A percentile compares a stretch with the other conserved stretches of the same genome.
These are phyloP conservation scores for Fusarium secorum DNA, from an alignment of 2,329 filamentous ascomycete species.

Conservation along the genomic window DNA sequence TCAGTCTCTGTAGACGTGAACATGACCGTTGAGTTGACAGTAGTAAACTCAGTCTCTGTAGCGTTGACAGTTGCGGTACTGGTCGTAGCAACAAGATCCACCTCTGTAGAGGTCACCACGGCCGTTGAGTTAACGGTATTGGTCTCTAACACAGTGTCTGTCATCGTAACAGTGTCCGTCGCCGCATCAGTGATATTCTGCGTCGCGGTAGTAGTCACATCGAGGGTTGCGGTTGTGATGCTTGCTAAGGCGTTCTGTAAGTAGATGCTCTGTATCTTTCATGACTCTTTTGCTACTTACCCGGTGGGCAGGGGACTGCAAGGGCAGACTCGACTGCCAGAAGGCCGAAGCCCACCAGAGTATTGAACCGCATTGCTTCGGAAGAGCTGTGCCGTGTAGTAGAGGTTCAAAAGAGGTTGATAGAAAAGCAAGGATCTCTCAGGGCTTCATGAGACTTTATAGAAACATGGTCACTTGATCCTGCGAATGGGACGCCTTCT, in stretches of 20 bases:
- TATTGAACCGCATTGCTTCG: constrained; percentile 1
- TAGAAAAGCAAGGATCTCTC: neutral
- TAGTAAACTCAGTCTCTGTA: neutral
- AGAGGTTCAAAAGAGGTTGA: neutral
- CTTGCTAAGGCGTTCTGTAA: neutral
- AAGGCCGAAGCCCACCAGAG: constrained; percentile 7
- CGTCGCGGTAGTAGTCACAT: neutral
- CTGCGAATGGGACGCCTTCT: neutral
- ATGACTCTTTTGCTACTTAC: neutral
- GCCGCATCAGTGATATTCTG: neutral
- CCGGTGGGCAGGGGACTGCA: constrained; percentile 1
- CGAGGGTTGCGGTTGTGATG: neutral
- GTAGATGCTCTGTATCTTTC: neutral
- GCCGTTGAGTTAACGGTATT: neutral
- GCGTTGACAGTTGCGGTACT: neutral
- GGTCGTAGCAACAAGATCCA: neutral
- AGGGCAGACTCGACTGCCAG: constrained; percentile 6
- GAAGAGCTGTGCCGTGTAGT: neutral
- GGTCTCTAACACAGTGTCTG: neutral
- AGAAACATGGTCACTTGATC: neutral
- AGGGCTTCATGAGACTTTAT: neutral
- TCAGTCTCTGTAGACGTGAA: neutral
- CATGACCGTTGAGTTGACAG: neutral
- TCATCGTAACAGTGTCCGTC: neutral
- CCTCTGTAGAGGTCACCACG: neutral